phyloP scores from a whole-genome alignment of 2,329 filamentous ascomycete species.

The Xylaria sp. region DNA sequence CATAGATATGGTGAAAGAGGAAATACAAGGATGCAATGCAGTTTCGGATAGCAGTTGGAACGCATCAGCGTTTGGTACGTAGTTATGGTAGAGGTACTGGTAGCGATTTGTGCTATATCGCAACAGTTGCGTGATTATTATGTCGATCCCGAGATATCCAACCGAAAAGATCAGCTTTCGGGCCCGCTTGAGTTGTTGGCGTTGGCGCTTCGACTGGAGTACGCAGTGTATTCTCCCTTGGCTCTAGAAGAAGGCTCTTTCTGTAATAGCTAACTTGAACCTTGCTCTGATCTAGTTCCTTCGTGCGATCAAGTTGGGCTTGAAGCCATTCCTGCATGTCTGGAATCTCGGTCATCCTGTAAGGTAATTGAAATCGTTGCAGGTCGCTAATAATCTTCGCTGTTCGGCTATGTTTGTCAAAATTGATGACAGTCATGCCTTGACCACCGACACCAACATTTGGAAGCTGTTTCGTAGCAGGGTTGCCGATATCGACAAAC shows the following conservation, averaged over 20 bases:
- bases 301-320: constrained; percentile 80
- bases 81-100: constrained; percentile 7
- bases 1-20: constrained; percentile 47
- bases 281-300: constrained; percentile 66
- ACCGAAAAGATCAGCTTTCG: constrained; percentile 58
- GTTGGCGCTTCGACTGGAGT: constrained; percentile 50
- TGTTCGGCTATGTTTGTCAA: constrained; percentile 95
- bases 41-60: constrained; percentile 16
- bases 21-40: constrained; percentile 34
- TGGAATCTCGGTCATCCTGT: constrained; percentile 81
- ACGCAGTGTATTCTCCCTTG: constrained; percentile 64
- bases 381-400: constrained; percentile 96
- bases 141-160: constrained; percentile 64
- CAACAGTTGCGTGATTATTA: constrained; percentile 41
- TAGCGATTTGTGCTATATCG: constrained; percentile 37
- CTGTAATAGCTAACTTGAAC: constrained; percentile 77
- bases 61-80: neutral
- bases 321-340: constrained; percentile 96
- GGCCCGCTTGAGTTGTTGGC: constrained; percentile 43
- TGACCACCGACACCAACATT: constrained; percentile 66
- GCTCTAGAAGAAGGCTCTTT: constrained; percentile 86
- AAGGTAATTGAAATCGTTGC: constrained; percentile 95
- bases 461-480: constrained; percentile 80
- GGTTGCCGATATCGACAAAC: constrained; percentile 95
- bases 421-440: constrained; percentile 88